phyloP scores from a whole-genome alignment of 495 filamentous ascomycete species.

The Penicillium daleae region DNA sequence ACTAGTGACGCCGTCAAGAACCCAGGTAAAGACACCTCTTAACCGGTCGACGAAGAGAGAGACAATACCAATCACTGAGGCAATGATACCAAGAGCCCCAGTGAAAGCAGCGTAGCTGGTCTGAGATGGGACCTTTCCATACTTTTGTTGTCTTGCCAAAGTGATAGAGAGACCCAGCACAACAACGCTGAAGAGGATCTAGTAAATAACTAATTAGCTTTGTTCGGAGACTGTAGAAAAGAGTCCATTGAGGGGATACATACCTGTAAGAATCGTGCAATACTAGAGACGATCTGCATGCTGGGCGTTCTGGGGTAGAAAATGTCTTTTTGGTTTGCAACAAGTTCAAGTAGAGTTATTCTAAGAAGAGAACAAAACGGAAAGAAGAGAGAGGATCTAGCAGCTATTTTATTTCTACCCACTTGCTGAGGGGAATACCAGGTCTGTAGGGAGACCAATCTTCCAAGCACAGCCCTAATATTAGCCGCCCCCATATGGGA shows the following conservation, averaged over 20 bases:
- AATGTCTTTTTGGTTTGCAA: background rate
- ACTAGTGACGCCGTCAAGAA: slow-evolving; percentile 46
- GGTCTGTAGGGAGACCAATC: background rate
- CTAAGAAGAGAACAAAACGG: background rate
- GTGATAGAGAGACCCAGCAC: slow-evolving; percentile 52
- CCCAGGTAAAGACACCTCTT: slow-evolving; percentile 41
- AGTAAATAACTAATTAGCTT: background rate
- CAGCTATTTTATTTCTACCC: background rate
- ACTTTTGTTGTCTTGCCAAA: slow-evolving; percentile 47
- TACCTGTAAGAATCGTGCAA: slow-evolving; percentile 13
- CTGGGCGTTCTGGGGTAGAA: background rate
- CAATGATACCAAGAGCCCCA: slow-evolving; percentile 53
- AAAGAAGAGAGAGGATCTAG: background rate
- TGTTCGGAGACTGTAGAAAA: background rate
- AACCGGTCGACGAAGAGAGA: slow-evolving; percentile 44
- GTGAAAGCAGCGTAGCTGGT: slow-evolving; percentile 52
- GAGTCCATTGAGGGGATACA: background rate
- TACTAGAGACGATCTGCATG: slow-evolving; percentile 12
- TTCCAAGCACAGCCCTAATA: slow-evolving; percentile 3
- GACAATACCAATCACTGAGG: slow-evolving; percentile 41
- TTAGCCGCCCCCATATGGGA: background rate
- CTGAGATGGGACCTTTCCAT: slow-evolving; percentile 37
- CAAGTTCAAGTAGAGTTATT: background rate
- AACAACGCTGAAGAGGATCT: slow-evolving; percentile 51
- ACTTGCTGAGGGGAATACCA: background rate